Conservation (phyloP, 2,329 filamentous ascomycete genomes). For the Epichloe sibirici region DNA sequence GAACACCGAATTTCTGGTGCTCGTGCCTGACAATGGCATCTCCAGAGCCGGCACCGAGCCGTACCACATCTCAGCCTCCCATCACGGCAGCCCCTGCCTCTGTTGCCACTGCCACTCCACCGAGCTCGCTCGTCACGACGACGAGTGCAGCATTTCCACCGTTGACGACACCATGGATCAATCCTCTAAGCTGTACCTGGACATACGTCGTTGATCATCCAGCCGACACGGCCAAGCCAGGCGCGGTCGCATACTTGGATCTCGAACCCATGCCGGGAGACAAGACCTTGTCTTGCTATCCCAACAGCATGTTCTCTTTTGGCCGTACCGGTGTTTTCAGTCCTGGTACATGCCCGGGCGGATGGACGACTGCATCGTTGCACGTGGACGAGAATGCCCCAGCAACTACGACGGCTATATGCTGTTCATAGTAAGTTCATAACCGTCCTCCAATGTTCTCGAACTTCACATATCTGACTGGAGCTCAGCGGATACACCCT, state of each 20-base stretch:
- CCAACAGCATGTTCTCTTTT: conserved; percentile 26
- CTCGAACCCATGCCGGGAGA: conserved; percentile 23
- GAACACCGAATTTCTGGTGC: background rate
- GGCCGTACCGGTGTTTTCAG: conserved; percentile 27
- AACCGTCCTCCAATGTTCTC: background rate
- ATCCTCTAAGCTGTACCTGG: conserved; percentile 25
- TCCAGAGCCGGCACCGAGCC: conserved; percentile 1
- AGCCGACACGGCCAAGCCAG: conserved; percentile 13
- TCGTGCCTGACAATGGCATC: conserved; percentile 3
- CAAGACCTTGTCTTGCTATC: conserved; percentile 28
- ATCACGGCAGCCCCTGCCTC: conserved; percentile 4
- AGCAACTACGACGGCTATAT: conserved; percentile 22
- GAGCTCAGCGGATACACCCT: conserved; percentile 21
- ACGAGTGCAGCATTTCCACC: conserved; percentile 18
- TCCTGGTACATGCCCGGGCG: conserved; percentile 26
- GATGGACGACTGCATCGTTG: conserved; percentile 27
- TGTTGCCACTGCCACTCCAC: background rate
- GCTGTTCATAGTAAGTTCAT: conserved; percentile 28
- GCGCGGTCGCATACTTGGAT: conserved; percentile 25
- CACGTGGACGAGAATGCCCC: conserved; percentile 16
- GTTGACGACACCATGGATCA: conserved; percentile 27
- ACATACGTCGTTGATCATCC: conserved; percentile 22
- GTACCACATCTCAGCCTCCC: conserved; percentile 6
- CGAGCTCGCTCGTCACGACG: background rate
- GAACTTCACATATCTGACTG: background rate